Percentiles rank a stretch among this genome's conserved stretches.
Conservation (phyloP, 2,329 filamentous ascomycete genomes). For the Graphium sp. region DNA sequence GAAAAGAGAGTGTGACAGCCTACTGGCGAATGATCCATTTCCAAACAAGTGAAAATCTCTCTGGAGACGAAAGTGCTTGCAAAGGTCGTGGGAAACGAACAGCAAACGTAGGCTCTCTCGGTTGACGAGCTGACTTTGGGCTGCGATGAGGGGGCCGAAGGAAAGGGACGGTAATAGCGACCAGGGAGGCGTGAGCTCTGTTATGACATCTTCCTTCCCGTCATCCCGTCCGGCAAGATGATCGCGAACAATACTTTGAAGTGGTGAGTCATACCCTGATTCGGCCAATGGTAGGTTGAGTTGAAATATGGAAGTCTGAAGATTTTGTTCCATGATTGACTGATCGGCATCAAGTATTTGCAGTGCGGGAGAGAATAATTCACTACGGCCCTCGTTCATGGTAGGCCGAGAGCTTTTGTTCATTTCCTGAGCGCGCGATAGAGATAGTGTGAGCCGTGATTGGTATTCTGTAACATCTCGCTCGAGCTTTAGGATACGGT, state of each 20-base stretch:
- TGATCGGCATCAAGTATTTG: conserved; percentile 32
- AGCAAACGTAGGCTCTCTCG: conserved; percentile 58
- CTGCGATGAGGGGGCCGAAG: conserved; percentile 54
- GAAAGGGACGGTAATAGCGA: conserved; percentile 52
- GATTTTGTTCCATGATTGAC: conserved; percentile 24
- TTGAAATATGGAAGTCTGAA: conserved; percentile 32
- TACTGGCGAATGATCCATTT: conserved; percentile 67
- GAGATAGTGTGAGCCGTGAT: conserved; percentile 10
- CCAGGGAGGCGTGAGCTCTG: conserved; percentile 32
- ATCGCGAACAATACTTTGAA: conserved; percentile 21
- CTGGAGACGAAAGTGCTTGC: conserved; percentile 57
- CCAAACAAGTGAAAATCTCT: conserved; percentile 70
- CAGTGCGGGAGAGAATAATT: too few relatives aligned
- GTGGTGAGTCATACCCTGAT: conserved; percentile 12
- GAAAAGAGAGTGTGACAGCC: conserved; percentile 70
- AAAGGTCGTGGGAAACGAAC: conserved; percentile 57
- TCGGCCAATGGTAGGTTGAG: conserved; percentile 16
- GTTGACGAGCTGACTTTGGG: conserved; percentile 64
- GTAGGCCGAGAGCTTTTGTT: conserved; percentile 3
- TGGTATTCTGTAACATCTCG: conserved; percentile 29
- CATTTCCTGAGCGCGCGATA: conserved; percentile 1
- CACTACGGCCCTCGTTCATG: conserved; percentile 10
- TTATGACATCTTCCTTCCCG: conserved; percentile 6
- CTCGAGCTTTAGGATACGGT: conserved; percentile 48
- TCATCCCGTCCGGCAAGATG: conserved; percentile 16